Percentiles rank a stretch among this genome's conserved stretches.
Evolutionary conservation across 495 filamentous ascomycete species (phyloP).

Genomic region (Hyaloscypha variabilis): DNA sequence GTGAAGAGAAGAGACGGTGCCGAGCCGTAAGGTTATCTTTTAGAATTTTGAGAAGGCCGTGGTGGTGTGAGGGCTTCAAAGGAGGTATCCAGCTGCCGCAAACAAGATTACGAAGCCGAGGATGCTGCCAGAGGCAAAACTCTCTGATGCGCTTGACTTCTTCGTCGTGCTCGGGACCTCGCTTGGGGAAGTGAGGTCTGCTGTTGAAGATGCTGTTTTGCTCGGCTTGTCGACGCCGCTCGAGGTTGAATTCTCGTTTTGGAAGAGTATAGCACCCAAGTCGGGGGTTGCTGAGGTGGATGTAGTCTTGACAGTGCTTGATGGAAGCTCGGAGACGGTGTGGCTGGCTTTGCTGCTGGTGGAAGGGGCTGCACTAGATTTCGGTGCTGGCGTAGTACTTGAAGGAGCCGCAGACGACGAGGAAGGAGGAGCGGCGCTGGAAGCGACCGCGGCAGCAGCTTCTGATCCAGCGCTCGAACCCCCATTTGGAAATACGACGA

Average conservation of each 20-base stretch:
- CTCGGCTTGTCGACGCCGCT: neutral
- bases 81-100: conserved; percentile 21
- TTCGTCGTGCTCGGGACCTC: conserved; percentile 12
- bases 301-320: conserved; percentile 10
- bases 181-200: neutral
- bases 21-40: neutral
- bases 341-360: conserved; percentile 12
- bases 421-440: conserved; percentile 12
- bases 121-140: conserved; percentile 14
- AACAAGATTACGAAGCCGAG: conserved; percentile 19
- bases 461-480: conserved; percentile 9
- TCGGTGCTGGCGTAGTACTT: neutral
- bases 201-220: neutral
- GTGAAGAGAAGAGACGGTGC: conserved; percentile 5
- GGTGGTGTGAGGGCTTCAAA: conserved; percentile 7
- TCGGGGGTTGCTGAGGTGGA: conserved; percentile 15
- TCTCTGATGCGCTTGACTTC: conserved; percentile 19
- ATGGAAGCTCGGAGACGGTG: neutral
- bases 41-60: neutral
- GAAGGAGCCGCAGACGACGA: neutral
- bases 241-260: conserved; percentile 12
- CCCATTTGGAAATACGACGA: conserved; percentile 57
- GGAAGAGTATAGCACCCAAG: conserved; percentile 26
- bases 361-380: neutral
- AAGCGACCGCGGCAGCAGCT: conserved; percentile 7